phyloP scores from a whole-genome alignment of 345 rosid genomes.

The Microcos paniculata region DNA sequence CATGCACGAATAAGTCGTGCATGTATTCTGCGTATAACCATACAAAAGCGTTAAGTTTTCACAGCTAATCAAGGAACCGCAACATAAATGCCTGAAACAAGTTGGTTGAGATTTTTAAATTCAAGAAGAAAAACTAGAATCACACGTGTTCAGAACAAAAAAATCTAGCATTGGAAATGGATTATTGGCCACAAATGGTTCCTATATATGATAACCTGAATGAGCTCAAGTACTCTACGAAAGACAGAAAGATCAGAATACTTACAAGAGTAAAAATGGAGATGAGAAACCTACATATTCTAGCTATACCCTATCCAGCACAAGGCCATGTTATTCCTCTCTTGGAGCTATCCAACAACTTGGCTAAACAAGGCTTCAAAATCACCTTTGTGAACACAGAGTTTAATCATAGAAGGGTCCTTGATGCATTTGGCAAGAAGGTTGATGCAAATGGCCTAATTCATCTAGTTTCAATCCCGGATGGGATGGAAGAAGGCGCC shows the following conservation, averaged over 20 bases:
- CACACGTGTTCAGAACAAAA: not conserved
- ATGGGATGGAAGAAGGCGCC: slow-evolving; percentile 42
- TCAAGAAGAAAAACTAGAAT: too few relatives aligned
- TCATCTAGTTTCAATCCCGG: slow-evolving; percentile 40
- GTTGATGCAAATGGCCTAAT: slow-evolving; percentile 14
- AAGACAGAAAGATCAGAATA: too few relatives aligned
- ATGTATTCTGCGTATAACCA: too few relatives aligned
- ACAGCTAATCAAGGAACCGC: too few relatives aligned
- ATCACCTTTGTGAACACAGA: slow-evolving; percentile 39
- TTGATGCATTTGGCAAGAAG: slow-evolving; percentile 19
- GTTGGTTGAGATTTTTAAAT: too few relatives aligned
- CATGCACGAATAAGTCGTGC: too few relatives aligned
- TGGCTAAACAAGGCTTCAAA: slow-evolving; percentile 29
- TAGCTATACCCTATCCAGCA: slow-evolving; percentile 46
- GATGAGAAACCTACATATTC: slow-evolving; percentile 33
- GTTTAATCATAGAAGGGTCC: slow-evolving; percentile 30
- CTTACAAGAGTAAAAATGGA: too few relatives aligned
- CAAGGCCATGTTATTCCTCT: slow-evolving; percentile 57
- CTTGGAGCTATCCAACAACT: slow-evolving; percentile 30
- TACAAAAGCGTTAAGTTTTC: too few relatives aligned
- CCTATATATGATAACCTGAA: not conserved
- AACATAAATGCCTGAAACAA: too few relatives aligned
- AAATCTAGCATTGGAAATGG: not conserved
- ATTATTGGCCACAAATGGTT: not conserved
- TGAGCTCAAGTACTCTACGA: too few relatives aligned